These are phyloP conservation scores for Backusella tarrabulga DNA, from an alignment of 192 early-diverging fungal genomes.

Conservation along the genomic window DNA sequence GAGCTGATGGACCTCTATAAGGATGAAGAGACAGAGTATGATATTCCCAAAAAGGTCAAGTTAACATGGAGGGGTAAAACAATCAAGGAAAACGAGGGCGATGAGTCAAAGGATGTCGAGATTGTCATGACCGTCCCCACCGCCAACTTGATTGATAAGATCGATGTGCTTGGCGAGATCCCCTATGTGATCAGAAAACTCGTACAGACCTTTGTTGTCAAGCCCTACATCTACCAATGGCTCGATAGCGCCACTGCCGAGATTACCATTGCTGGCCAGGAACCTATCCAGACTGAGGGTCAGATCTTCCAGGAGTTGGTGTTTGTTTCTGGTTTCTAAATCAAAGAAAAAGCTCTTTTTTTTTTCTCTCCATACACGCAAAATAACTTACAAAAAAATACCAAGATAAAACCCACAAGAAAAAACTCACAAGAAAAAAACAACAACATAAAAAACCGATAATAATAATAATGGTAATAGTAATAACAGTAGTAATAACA, in stretches of 20 bases:
- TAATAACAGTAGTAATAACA: not conserved
- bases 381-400: not conserved
- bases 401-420: not conserved
- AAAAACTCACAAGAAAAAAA: not conserved
- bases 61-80: slow-evolving; percentile 84
- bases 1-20: slow-evolving; percentile 59
- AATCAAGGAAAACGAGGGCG: slow-evolving; percentile 58
- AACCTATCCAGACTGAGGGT: slow-evolving; percentile 59
- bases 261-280: slow-evolving; percentile 70
- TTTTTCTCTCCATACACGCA: not conserved
- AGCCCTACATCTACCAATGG: slow-evolving; percentile 95
- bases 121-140: slow-evolving; percentile 65
- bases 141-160: slow-evolving; percentile 69
- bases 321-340: slow-evolving; percentile 56
- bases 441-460: not conserved
- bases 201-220: slow-evolving; percentile 90
- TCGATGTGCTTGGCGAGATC: slow-evolving; percentile 89
- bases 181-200: slow-evolving; percentile 88
- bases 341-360: not conserved
- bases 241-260: slow-evolving; percentile 71
- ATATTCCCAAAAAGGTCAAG: slow-evolving; percentile 69
- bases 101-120: slow-evolving; percentile 60
- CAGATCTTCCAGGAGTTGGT: slow-evolving; percentile 82
- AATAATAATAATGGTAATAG: not conserved
- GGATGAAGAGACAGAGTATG: slow-evolving; percentile 84